phyloP scores from a whole-genome alignment of 306 rosid species.

The Benincasa hispida region DNA sequence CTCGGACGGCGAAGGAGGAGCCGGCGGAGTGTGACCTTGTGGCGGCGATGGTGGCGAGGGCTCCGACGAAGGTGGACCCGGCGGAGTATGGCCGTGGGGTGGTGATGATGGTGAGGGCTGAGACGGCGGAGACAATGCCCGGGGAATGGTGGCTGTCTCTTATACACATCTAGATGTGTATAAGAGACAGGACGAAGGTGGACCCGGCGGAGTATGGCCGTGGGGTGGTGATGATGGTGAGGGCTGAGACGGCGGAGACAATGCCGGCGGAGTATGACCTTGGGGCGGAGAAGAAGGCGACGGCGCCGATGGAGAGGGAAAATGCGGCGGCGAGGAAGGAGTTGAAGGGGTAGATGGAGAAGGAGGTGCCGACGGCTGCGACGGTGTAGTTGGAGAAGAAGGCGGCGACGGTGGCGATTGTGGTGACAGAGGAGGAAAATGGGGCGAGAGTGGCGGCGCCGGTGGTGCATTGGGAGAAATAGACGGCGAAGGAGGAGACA shows the following conservation, averaged over 20 bases:
- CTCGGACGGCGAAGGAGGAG: background rate
- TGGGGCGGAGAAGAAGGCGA: background rate
- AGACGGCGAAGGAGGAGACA: background rate
- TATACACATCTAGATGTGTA: too few species aligned
- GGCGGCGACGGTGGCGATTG: background rate
- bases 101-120: background rate
- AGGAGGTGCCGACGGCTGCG: background rate
- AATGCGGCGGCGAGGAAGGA: background rate
- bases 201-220: background rate
- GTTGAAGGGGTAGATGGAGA: background rate
- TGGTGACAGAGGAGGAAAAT: background rate
- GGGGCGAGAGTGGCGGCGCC: background rate
- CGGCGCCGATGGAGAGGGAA: background rate
- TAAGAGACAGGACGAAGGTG: background rate
- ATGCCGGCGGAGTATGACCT: background rate
- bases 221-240: background rate
- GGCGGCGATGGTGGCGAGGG: background rate
- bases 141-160: background rate
- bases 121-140: background rate
- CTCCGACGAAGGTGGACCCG: background rate
- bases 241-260: background rate
- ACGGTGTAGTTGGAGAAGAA: background rate
- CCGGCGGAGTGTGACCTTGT: background rate
- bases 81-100: background rate
- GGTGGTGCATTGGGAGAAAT: background rate